Evolutionary conservation across 2,329 filamentous ascomycete genomes (phyloP).

Genomic region (Sporothrix phasma): DNA sequence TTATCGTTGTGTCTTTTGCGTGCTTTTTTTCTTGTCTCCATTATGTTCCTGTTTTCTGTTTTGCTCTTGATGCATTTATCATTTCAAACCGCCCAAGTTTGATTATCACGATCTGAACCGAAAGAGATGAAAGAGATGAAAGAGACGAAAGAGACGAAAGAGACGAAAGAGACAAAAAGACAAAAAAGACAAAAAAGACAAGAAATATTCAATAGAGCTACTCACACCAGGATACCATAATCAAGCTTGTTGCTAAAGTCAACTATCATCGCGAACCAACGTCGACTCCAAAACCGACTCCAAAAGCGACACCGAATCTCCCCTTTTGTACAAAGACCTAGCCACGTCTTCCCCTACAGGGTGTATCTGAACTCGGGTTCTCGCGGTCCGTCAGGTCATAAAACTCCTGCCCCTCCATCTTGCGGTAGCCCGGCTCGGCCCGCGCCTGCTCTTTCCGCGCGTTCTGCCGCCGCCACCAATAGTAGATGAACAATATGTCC

Average conservation of each 20-base stretch:
- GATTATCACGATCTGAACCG: neutral
- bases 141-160: too few relatives aligned
- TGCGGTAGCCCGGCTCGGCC: slow-evolving; percentile 45
- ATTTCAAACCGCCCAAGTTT: neutral
- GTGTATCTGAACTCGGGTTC: slow-evolving; percentile 55
- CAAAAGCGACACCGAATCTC: too few relatives aligned
- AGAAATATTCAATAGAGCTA: neutral
- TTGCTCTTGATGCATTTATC: neutral
- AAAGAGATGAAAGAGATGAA: too few relatives aligned
- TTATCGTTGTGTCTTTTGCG: too few relatives aligned
- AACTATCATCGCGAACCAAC: too few relatives aligned
- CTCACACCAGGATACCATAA: neutral
- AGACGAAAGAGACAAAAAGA: too few relatives aligned
- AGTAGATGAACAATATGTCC: slow-evolving; percentile 47
- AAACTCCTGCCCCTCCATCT: slow-evolving; percentile 58
- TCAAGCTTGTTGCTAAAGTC: too few relatives aligned
- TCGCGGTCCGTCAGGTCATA: slow-evolving; percentile 57
- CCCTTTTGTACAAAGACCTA: too few relatives aligned
- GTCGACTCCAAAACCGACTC: too few relatives aligned
- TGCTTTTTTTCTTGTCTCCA: too few relatives aligned
- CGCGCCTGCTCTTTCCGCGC: slow-evolving; percentile 44
- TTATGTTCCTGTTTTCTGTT: neutral
- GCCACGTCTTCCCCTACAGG: slow-evolving; percentile 26
- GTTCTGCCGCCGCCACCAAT: slow-evolving; percentile 51
- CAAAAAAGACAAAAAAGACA: too few relatives aligned